Conservation (phyloP, 106 monocot species). For the Dendrobium catenatum region DNA sequence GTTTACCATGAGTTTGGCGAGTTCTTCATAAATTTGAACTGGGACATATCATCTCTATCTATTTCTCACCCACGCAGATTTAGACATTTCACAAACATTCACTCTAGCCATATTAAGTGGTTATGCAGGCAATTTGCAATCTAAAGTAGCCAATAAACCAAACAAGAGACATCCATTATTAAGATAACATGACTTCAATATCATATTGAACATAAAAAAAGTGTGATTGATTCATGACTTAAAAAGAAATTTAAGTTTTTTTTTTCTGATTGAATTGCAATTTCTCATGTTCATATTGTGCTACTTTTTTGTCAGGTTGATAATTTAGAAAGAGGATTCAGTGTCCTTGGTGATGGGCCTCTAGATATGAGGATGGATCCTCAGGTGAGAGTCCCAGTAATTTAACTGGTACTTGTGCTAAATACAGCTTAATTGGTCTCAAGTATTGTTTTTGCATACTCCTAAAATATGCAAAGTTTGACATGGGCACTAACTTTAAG, state of each 20-base stretch:
- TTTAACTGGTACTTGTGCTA: not conserved
- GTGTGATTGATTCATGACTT: not conserved
- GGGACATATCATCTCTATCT: not conserved
- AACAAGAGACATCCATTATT: not conserved
- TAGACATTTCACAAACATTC: not conserved
- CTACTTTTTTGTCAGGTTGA: conserved; percentile 39
- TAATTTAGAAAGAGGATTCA: conserved; percentile 75
- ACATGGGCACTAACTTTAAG: not conserved
- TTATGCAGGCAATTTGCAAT: not conserved
- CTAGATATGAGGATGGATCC: conserved; percentile 98
- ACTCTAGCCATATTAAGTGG: no score
- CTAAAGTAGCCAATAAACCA: not conserved
- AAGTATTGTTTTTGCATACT: not conserved
- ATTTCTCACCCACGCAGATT: not conserved
- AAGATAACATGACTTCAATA: not conserved
- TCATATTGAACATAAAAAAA: not conserved
- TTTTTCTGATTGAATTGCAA: conserved; percentile 14
- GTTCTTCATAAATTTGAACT: no score
- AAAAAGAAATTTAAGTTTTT: not conserved
- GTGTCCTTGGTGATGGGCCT: conserved; percentile 70
- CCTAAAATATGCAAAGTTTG: not conserved
- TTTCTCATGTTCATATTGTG: not conserved
- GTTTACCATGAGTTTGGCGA: no score
- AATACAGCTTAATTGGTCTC: not conserved
- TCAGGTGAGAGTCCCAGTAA: conserved; percentile 34